Base-by-base conservation (phyloP, 78 protist genomes). In the slime mould (Dictyostelium discoideum) region DNA sequence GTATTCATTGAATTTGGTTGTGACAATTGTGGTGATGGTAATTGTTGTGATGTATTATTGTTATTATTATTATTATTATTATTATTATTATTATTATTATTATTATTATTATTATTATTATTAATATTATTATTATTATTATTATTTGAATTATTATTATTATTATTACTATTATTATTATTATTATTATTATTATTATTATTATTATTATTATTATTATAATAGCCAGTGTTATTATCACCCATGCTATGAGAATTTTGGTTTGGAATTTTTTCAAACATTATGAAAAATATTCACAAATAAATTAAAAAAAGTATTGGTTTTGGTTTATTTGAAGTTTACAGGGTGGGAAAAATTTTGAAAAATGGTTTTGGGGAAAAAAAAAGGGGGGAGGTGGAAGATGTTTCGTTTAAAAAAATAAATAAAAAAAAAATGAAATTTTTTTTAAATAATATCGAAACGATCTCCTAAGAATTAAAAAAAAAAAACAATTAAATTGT, bases 1-100 rank as follows among this genome's bases (percentile, higher is more conserved):
- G 86, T 50, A 57, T 83, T 44, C 73, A 83, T n/a, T 16, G 44
- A 42, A 44, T 29, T 81, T 24, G 57, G 69, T 81, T 37, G 85
- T 16, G 85, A 46, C 46, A 1, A 9, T 40, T 32, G 32, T 26
- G 85, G 37, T 37, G 85, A 54, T 54, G 65, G 65, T 16, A 54
- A 50, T 50, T 67, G 76, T 67, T 67, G 76, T 67, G 65, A 5
- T 54, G n/a, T 5, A 67, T 24, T 67, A 67, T 67, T 67, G 2
- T 24, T 67, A 3, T 67, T 67, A 8, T 63, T 63, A 63, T 63
- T 63, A 22, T 63, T 63, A 22, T 63, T 63, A 22, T 7, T 63
- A 3, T 67, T 67, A 24, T 67, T 67, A 67, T 67, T 67, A 24
- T 63, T 63, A 63, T 63, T 63, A 22, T 63, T 63, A 3, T 63